phyloP scores from a whole-genome alignment of 176 grass and related monocot species.

The Cocos nucifera region DNA sequence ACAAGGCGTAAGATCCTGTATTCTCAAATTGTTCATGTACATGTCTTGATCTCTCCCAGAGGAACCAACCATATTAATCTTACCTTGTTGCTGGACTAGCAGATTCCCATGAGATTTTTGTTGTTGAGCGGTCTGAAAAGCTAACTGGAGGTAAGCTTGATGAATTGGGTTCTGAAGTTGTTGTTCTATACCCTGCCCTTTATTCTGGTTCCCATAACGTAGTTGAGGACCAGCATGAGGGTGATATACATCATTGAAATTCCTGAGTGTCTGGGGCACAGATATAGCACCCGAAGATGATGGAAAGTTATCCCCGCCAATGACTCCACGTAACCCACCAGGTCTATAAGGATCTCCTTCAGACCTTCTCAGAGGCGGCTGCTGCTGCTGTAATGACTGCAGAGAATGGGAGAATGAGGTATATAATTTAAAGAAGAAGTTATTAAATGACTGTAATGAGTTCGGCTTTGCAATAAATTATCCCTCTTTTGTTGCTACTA shows the following conservation, averaged over 20 bases:
- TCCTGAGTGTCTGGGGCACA: slow-evolving; percentile 39
- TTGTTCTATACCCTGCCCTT: slow-evolving; percentile 12
- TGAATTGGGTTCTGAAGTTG: slow-evolving; percentile 48
- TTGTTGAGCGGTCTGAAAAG: slow-evolving; percentile 64
- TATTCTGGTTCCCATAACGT: slow-evolving; percentile 1
- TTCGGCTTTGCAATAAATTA: too few relatives aligned
- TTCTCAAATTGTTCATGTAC: slow-evolving; percentile 44
- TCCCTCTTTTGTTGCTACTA: too few relatives aligned
- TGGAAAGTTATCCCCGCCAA: slow-evolving; percentile 35
- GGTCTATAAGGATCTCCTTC: slow-evolving; percentile 11
- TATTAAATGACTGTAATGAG: too few relatives aligned
- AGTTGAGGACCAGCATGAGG: not conserved
- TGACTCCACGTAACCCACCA: slow-evolving; percentile 33
- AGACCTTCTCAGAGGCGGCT: slow-evolving; percentile 10
- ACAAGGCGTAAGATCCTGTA: slow-evolving; percentile 77
- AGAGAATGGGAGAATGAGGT: too few relatives aligned
- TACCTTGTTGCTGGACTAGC: slow-evolving; percentile 58
- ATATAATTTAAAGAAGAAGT: too few relatives aligned
- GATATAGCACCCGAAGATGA: slow-evolving; percentile 23
- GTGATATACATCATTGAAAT: slow-evolving; percentile 8
- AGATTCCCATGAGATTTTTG: slow-evolving; percentile 63
- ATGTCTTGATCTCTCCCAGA: slow-evolving; percentile 49
- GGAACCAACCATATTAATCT: slow-evolving; percentile 37
- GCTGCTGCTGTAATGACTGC: slow-evolving; percentile 17
- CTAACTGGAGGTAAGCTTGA: slow-evolving; percentile 61